Evolutionary conservation across 768 basidiomycete genomes (phyloP).

Genomic region (Tricholomella constricta): DNA sequence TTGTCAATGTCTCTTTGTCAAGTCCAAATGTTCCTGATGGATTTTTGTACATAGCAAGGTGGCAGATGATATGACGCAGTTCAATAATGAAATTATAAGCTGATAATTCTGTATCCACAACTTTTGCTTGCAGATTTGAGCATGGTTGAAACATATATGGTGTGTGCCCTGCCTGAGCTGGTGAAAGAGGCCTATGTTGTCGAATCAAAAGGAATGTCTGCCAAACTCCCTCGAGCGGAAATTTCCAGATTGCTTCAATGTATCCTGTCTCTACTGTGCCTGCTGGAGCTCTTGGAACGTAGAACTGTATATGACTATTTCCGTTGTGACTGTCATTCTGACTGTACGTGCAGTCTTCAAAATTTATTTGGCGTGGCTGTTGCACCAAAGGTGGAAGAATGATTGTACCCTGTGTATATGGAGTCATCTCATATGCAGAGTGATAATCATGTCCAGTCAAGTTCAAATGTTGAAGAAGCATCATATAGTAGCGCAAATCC

Average conservation of each 20-base stretch:
- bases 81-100: neutral
- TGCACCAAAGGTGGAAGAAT: neutral
- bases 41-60: neutral
- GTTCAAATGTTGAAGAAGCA: neutral
- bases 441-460: neutral
- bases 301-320: slow-evolving; percentile 9
- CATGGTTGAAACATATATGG: neutral
- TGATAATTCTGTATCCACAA: neutral
- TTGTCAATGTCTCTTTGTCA: neutral
- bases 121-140: neutral
- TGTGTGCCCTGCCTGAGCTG: neutral
- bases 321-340: neutral
- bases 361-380: neutral
- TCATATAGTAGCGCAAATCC: neutral
- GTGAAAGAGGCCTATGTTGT: neutral
- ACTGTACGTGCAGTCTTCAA: neutral
- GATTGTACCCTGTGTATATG: neutral
- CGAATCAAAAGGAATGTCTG: neutral
- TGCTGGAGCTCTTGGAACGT: neutral
- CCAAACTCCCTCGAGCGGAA: too few species aligned
- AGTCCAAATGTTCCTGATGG: neutral
- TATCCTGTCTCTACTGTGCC: neutral
- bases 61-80: slow-evolving; percentile 1
- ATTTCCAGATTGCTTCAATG: too few species aligned
- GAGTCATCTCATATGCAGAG: neutral